phyloP scores from a whole-genome alignment of 768 basidiomycete species.

The Podaxis sp. region DNA sequence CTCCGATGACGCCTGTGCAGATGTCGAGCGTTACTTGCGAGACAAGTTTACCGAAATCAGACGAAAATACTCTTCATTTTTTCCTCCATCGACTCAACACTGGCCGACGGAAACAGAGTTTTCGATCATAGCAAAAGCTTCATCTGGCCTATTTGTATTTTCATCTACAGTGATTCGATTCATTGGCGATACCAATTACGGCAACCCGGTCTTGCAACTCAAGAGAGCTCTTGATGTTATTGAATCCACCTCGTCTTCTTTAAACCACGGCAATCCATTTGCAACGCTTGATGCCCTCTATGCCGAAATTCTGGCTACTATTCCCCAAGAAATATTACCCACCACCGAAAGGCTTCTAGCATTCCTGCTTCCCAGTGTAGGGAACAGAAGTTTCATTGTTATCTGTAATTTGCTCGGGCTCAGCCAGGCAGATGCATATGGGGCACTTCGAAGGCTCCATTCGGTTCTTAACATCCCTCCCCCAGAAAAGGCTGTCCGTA shows the following conservation, averaged over 20 bases:
- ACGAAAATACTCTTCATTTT: neutral
- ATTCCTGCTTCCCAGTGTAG: neutral
- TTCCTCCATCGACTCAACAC: neutral
- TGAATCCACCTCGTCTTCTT: neutral
- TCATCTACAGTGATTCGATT: conserved; percentile 22
- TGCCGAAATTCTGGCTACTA: neutral
- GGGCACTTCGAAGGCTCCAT: neutral
- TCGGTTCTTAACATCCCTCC: neutral
- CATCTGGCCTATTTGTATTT: conserved; percentile 26
- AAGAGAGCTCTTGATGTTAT: conserved; percentile 5
- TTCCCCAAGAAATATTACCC: neutral
- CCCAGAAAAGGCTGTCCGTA: neutral
- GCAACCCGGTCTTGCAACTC: conserved; percentile 4
- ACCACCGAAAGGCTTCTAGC: neutral
- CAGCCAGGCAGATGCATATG: neutral
- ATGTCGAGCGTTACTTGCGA: conserved; percentile 19
- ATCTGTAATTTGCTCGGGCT: neutral
- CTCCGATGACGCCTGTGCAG: conserved; percentile 14
- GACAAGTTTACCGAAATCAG: conserved; percentile 14
- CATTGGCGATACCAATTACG: conserved; percentile 14
- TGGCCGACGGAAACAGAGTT: conserved; percentile 21
- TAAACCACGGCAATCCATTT: neutral
- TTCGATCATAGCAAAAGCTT: conserved; percentile 17
- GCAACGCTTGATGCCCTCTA: conserved; percentile 13
- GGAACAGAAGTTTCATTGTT: too few species aligned